Evolutionary conservation across 2,329 filamentous ascomycete genomes (phyloP), one percentile per base, ranked within the genome.

Genomic region (Endothia cerciana): DNA sequence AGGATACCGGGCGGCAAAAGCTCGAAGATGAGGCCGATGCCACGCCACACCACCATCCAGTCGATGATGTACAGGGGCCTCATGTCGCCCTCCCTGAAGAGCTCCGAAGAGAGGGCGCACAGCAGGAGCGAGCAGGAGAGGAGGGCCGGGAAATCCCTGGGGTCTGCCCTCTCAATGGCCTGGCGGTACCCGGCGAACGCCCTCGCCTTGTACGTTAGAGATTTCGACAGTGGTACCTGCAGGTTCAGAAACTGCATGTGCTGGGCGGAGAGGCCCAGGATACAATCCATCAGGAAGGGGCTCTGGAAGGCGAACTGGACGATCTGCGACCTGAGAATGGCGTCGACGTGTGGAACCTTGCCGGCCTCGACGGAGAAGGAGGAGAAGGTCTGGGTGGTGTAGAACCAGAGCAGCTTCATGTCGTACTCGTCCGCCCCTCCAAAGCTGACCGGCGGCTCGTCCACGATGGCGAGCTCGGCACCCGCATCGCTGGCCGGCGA

Each of bases 341-440:
- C 72, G 65, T 82, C 78, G 62, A 82, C 71, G 0, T 74, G 70
- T 11, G 73, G 70, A 3, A 76, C 74, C 7, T 71, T 71, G 43
- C 76, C 76, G 19, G 74, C 73, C 28, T 80, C 73, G 36, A 81
- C 73, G 17, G 81, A 77, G 71, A 87, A 84, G 17, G 81, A 82
- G 2, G 74, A 67, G 69, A 76, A 83, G 10, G 82, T 83, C 40
- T 79, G 73, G 10, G 76, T 77, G 15, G 81, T 82, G 70, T 85
- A 87, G 70, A 85, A 84, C 83, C 84, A 87, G 7, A 87, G 71
- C 49, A 87, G 78, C 68, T 79, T 81, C 82, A 87, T 83, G 67
- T 87, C 83, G 33, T 75, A 69, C 40, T 77, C 75, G 49, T 79
- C 74, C 61, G 77, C 72, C 15, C 73, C 73, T 1, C 66, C 65